phyloP scores from a whole-genome alignment of 2,329 filamentous ascomycete species.

The Aspergillus carbonarius region DNA sequence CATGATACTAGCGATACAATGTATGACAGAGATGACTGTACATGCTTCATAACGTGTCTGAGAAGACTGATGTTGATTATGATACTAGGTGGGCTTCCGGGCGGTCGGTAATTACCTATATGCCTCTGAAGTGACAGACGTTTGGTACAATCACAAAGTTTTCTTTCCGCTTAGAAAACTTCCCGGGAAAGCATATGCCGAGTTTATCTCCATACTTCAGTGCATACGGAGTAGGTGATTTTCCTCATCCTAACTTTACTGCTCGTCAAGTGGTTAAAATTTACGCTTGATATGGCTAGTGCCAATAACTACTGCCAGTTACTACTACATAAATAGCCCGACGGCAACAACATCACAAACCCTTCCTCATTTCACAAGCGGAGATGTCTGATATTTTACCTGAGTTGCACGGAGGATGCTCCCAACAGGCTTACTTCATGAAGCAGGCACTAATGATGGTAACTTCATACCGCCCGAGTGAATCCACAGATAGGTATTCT shows the following conservation, averaged over 20 bases:
- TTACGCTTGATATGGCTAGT: background rate
- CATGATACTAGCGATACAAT: background rate
- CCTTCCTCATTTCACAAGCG: background rate
- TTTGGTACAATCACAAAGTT: background rate
- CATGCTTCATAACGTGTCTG: background rate
- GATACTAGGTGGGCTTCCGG: background rate
- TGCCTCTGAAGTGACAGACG: background rate
- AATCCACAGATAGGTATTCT: slow-evolving; percentile 6
- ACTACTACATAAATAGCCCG: background rate
- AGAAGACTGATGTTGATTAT: background rate
- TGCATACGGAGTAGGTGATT: background rate
- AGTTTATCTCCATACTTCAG: background rate
- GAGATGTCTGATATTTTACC: background rate
- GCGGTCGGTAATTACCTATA: background rate
- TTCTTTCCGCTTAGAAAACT: background rate
- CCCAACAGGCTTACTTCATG: slow-evolving; percentile 66
- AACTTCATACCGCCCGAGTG: slow-evolving; percentile 19
- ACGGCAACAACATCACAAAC: background rate
- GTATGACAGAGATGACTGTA: background rate
- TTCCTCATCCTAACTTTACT: background rate
- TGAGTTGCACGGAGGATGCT: slow-evolving; percentile 16
- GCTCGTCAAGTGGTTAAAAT: background rate
- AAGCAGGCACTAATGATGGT: slow-evolving; percentile 85
- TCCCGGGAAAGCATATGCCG: background rate
- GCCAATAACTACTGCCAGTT: background rate